Evolutionary conservation across 1,284 basidiomycete genomes (phyloP).

Genomic region (Termitomyces sp.): DNA sequence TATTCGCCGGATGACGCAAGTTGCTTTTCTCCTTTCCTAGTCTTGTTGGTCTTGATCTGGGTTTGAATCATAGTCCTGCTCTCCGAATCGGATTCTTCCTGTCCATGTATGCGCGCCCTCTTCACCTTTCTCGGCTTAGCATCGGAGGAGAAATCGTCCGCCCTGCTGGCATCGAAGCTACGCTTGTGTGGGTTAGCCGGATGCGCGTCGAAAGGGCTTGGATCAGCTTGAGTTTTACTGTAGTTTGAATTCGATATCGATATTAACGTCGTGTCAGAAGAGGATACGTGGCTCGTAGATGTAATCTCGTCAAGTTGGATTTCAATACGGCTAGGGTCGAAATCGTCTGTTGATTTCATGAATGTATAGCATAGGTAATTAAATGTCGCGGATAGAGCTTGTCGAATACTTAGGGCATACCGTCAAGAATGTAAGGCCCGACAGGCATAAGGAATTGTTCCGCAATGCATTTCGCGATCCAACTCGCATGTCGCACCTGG

Average conservation of each 20-base stretch:
- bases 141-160: conserved; percentile 5
- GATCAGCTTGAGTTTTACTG: background rate
- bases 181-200: conserved; percentile 7
- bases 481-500: conserved; percentile 40
- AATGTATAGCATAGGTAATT: background rate
- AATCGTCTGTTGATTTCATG: background rate
- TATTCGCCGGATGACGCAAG: background rate
- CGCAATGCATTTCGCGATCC: conserved; percentile 41
- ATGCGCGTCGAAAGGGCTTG: background rate
- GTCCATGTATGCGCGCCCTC: conserved; percentile 1
- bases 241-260: background rate
- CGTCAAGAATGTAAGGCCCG: conserved; percentile 42
- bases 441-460: conserved; percentile 40
- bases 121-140: conserved; percentile 1
- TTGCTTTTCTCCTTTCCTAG: background rate
- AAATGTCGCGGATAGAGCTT: background rate
- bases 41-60: background rate
- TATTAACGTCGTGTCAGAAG: background rate
- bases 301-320: background rate
- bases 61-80: background rate
- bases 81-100: background rate
- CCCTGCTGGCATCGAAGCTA: background rate
- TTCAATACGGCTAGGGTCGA: background rate
- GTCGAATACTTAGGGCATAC: conserved; percentile 24
- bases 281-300: background rate